Evolutionary conservation across 176 grass and related monocot genomes (phyloP), one percentile per base, ranked within the genome.

Genomic region (Puccinellia tenuiflora): DNA sequence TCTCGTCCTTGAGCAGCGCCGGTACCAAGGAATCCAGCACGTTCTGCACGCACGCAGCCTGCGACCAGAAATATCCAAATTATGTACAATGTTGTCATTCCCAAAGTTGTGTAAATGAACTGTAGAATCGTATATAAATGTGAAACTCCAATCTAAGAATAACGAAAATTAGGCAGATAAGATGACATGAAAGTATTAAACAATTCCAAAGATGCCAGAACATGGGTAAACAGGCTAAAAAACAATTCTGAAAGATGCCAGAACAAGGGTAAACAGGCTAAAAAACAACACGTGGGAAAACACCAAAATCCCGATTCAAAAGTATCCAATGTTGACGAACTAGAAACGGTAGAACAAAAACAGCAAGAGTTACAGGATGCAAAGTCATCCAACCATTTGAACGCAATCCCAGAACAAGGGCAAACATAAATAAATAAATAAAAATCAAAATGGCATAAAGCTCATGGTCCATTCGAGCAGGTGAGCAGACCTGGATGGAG

Each of bases 31-130:
- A 97, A 83, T 97, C 94, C 42, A 97, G 83, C 53, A 97, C 92
- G 54, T 97, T 97, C 76, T 97, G 92, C 34, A 97, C 90, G 69
- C 94, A 94, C 14, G 94, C 92, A 24, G 85, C 87, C 91, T 97
- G 37, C 69, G 76, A 57, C 40, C 76, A 68, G 39, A 26, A 16
- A 26, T 61, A 61, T 16, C 57, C 57, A 61, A 16, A 61, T 61
- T 29, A 61, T 30, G 59, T 62, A 24, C 28, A 15, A 26, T 15
- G 13, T 61, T 28, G 11, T 60, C 56, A 60, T 60, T 60, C 24
- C 24, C 56, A 60, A 2, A 24, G 21, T 11, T 9, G 21, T 54
- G 18, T 21, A 54, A 54, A 54, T n/a, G 52, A 54, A 54, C 1
- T 56, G 4, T 22, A 56, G 21, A 56, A 56, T 24, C 3, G 21